Conservation (phyloP, 192 early-diverging fungal species). For the Spizellomyces punctatus region DNA sequence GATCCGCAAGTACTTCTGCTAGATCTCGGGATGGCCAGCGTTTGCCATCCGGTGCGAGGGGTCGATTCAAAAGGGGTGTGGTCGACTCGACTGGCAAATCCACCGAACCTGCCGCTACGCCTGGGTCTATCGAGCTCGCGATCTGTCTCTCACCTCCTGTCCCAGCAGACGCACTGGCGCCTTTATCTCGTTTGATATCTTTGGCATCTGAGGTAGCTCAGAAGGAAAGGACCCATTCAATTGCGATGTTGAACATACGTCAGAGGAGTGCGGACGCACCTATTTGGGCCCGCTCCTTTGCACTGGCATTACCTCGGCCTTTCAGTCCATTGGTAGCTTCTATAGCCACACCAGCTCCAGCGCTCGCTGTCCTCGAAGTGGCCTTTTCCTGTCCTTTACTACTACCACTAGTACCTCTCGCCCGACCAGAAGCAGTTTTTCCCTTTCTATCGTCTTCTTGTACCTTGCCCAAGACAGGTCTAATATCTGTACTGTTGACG, state of each 20-base stretch:
- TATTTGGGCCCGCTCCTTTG: constrained; percentile 11
- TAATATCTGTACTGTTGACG: not conserved
- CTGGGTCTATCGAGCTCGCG: not conserved
- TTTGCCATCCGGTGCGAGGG: constrained; percentile 39
- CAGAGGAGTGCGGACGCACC: not conserved
- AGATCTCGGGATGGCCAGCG: constrained; percentile 54
- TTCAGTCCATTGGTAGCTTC: not conserved
- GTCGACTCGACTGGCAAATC: not conserved
- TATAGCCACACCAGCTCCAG: constrained; percentile 5
- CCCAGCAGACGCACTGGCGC: constrained; percentile 1
- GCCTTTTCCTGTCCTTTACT: not conserved
- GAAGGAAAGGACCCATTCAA: too few species aligned
- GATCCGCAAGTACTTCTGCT: constrained; percentile 56
- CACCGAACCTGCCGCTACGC: not conserved
- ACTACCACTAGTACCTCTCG: constrained; percentile 12
- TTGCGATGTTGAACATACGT: not conserved
- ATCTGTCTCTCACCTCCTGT: not conserved
- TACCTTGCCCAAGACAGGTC: constrained; percentile 8
- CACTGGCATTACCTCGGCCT: constrained; percentile 8
- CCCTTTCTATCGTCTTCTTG: constrained; percentile 40
- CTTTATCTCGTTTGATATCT: not conserved
- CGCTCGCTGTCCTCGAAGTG: constrained; percentile 8
- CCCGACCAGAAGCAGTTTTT: constrained; percentile 28
- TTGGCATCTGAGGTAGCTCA: not conserved
- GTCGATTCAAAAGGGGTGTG: not conserved